A percentile compares a stretch with the other conserved stretches of the same genome.
These are phyloP conservation scores for Puccinia coronata DNA, from an alignment of 1,284 basidiomycete species.

Conservation along the genomic window DNA sequence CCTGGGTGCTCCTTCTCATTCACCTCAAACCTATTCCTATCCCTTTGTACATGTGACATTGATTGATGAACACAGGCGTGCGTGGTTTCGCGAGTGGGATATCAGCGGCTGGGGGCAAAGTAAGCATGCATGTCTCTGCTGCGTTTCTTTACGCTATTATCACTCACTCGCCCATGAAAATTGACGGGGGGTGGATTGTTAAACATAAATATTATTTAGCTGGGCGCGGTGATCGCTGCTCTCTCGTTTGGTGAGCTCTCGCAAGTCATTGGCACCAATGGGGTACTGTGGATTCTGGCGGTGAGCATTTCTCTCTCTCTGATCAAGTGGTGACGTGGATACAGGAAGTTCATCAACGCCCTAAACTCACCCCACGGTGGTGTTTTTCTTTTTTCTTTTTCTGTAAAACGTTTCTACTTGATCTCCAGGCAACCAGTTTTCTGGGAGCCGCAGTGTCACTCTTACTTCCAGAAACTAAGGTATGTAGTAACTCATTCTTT, in stretches of 20 bases:
- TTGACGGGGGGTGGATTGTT: too few species aligned
- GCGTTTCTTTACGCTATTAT: not conserved
- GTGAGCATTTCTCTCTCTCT: not conserved
- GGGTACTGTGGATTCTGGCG: slow-evolving; percentile 8
- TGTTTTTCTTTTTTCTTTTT: not conserved
- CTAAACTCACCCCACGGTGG: too few species aligned
- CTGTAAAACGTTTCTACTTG: too few species aligned
- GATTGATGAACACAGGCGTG: slow-evolving; percentile 21
- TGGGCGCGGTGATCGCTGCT: slow-evolving; percentile 15
- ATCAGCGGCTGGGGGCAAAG: slow-evolving; percentile 26
- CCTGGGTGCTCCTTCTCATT: not conserved
- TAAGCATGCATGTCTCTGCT: not conserved
- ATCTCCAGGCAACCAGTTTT: slow-evolving; percentile 7
- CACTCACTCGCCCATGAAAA: not conserved
- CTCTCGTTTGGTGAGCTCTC: slow-evolving; percentile 25
- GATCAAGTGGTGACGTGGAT: too few species aligned
- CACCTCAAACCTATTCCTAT: too few species aligned
- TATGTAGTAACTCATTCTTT: not conserved
- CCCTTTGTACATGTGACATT: too few species aligned
- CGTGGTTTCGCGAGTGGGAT: slow-evolving; percentile 34
- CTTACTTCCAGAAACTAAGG: slow-evolving; percentile 23
- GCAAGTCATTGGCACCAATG: not conserved
- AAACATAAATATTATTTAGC: not conserved
- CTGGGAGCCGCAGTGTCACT: slow-evolving; percentile 5
- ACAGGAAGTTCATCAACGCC: too few species aligned